Conservation (phyloP, 352 stramenopile species). For the Phytophthora podocarpi region DNA sequence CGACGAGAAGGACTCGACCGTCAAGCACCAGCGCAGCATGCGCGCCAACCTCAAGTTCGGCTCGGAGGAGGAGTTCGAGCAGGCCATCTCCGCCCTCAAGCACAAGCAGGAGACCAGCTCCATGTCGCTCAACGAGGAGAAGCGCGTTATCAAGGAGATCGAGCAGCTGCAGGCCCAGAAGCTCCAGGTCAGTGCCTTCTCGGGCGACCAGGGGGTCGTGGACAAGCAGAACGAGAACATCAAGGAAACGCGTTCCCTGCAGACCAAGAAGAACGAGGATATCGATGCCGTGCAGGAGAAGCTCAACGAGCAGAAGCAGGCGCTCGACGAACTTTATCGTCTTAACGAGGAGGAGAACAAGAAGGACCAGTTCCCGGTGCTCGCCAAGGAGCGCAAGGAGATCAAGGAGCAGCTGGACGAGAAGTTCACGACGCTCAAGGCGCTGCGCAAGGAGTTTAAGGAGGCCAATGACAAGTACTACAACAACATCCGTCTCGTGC, state of each 20-base stretch:
- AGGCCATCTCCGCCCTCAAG: constrained; percentile 90
- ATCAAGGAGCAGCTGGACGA: constrained; percentile 94
- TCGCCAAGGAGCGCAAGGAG: constrained; percentile 87
- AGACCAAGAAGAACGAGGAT: constrained; percentile 94
- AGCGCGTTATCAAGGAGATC: constrained; percentile 98
- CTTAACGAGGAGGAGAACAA: constrained; percentile 91
- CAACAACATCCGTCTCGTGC: constrained; percentile 88
- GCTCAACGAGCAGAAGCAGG: constrained; percentile 87
- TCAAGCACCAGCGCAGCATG: constrained; percentile 71
- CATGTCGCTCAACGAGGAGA: constrained; percentile 97
- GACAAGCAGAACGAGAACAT: constrained; percentile 84
- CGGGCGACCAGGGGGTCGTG: constrained; percentile 81
- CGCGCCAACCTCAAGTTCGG: constrained; percentile 87
- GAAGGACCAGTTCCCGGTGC: constrained; percentile 80
- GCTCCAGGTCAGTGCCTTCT: constrained; percentile 83
- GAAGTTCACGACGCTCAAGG: constrained; percentile 87
- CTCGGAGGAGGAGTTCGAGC: constrained; percentile 90
- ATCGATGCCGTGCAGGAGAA: constrained; percentile 94
- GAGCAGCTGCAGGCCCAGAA: constrained; percentile 91
- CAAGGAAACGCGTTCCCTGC: constrained; percentile 71
- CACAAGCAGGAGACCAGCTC: constrained; percentile 94
- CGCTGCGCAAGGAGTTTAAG: constrained; percentile 89
- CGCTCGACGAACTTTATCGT: constrained; percentile 90
- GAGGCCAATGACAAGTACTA: constrained; percentile 95
- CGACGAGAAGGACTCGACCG: constrained; percentile 76